Evolutionary conservation across 2,329 filamentous ascomycete genomes (phyloP).

Genomic region (Phialophora chinensis): DNA sequence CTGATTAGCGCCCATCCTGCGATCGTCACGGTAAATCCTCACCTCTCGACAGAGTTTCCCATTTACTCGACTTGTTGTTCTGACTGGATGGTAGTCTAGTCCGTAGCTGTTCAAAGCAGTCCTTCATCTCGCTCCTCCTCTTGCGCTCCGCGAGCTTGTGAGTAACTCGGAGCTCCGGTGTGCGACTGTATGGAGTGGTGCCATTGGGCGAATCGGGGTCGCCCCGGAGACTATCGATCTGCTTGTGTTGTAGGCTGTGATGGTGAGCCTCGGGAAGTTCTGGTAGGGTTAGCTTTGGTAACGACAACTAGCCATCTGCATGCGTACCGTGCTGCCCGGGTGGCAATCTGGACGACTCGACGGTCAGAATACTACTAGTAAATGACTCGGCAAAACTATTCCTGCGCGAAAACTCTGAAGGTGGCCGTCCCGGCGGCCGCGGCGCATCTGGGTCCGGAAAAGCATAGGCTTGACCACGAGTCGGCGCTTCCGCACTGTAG

Average conservation of each 20-base stretch:
- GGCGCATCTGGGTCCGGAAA: conserved; percentile 56
- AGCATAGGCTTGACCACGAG: conserved; percentile 57
- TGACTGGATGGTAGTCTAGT: conserved; percentile 53
- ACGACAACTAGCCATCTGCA: neutral
- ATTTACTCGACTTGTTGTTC: conserved; percentile 60
- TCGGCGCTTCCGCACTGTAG: conserved; percentile 57
- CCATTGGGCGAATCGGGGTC: conserved; percentile 51
- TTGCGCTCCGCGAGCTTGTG: conserved; percentile 59
- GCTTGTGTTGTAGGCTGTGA: conserved; percentile 56
- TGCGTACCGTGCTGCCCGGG: conserved; percentile 55
- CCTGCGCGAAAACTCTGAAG: conserved; percentile 51
- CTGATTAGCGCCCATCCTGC: conserved; percentile 10
- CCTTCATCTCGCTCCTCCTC: conserved; percentile 60
- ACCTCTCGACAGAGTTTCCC: conserved; percentile 58
- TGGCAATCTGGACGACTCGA: conserved; percentile 60
- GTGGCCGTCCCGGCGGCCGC: conserved; percentile 42
- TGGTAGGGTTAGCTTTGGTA: conserved; percentile 35
- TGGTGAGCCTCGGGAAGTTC: conserved; percentile 57
- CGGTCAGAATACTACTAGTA: conserved; percentile 56
- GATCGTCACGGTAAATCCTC: conserved; percentile 21
- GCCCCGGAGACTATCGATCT: conserved; percentile 54
- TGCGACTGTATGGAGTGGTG: conserved; percentile 56
- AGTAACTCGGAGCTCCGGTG: conserved; percentile 56
- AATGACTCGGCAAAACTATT: conserved; percentile 56
- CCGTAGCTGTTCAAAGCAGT: conserved; percentile 56